A percentile compares a stretch with the other conserved stretches of the same genome.
Evolutionary conservation across 176 grass and related monocot genomes (phyloP).

Genomic region (Ampelocalamus luodianensis): DNA sequence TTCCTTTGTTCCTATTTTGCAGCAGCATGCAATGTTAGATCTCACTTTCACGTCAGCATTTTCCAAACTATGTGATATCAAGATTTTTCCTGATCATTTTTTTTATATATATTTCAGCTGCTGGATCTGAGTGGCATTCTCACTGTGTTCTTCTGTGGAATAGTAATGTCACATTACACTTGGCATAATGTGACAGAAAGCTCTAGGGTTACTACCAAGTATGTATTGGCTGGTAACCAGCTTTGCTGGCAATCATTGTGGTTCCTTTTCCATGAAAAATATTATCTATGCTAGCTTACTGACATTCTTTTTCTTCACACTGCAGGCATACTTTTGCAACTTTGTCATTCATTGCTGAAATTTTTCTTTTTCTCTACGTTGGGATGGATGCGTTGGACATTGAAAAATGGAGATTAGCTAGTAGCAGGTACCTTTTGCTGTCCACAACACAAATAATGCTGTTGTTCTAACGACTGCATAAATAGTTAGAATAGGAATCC

Average conservation of each 20-base stretch:
- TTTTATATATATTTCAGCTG: constrained; percentile 62
- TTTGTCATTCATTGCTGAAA: constrained; percentile 92
- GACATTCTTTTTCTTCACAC: constrained; percentile 27
- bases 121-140: constrained; percentile 96
- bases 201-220: constrained; percentile 94
- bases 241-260: neutral
- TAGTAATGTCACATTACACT: constrained; percentile 99
- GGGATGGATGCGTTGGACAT: constrained; percentile 99
- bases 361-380: constrained; percentile 96
- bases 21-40: constrained; percentile 2
- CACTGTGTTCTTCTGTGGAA: constrained; percentile 96
- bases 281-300: constrained; percentile 27
- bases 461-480: constrained; percentile 10
- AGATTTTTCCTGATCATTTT: constrained; percentile 28
- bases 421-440: constrained; percentile 67
- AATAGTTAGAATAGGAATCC: no score
- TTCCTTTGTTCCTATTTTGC: neutral
- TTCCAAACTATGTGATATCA: constrained; percentile 27
- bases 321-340: constrained; percentile 94
- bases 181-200: constrained; percentile 99
- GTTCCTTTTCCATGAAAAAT: constrained; percentile 10
- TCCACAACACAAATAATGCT: constrained; percentile 21
- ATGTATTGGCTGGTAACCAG: constrained; percentile 40
- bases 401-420: constrained; percentile 96
- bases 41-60: constrained; percentile 2